These are phyloP conservation scores for Geotrichum fermentans DNA, from an alignment of 1,139 yeast species.

Conservation along the genomic window DNA sequence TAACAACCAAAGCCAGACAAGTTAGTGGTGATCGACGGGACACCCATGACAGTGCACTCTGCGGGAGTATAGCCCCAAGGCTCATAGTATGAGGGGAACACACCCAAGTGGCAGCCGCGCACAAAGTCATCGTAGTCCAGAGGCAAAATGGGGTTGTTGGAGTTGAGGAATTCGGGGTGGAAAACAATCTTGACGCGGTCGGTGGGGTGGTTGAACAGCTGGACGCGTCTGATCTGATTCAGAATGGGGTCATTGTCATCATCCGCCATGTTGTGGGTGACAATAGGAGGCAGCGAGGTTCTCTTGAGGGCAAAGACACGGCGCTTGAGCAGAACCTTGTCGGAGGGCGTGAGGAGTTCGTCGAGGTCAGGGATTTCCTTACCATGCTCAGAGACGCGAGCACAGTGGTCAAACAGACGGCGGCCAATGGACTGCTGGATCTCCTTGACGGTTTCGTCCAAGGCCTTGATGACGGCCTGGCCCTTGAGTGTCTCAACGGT, in stretches of 20 bases:
- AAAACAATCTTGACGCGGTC: conserved; percentile 93
- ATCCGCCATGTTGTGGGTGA: conserved; percentile 93
- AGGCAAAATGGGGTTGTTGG: conserved; percentile 91
- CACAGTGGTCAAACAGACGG: conserved; percentile 85
- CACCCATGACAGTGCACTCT: conserved; percentile 98
- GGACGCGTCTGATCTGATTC: conserved; percentile 86
- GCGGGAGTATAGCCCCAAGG: conserved; percentile 99
- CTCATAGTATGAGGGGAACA: conserved; percentile 96
- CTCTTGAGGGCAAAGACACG: conserved; percentile 90
- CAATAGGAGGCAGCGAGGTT: conserved; percentile 86
- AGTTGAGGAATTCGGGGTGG: conserved; percentile 95
- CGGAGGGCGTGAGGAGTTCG: conserved; percentile 81
- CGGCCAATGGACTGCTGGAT: conserved; percentile 85
- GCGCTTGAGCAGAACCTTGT: conserved; percentile 82
- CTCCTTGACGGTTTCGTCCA: conserved; percentile 83
- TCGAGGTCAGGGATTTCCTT: conserved; percentile 62
- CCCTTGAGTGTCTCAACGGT: conserved; percentile 95
- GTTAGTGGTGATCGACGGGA: conserved; percentile 96
- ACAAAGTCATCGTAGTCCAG: conserved; percentile 96
- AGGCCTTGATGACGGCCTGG: conserved; percentile 89
- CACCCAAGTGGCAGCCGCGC: conserved; percentile 96
- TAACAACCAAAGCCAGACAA: conserved; percentile 96
- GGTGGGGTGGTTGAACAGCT: conserved; percentile 79
- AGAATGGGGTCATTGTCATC: conserved; percentile 88
- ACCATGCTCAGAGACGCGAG: conserved; percentile 64